Base-by-base conservation (phyloP, 169 alveolate genomes). In the Plasmodium reichenowi region DNA sequence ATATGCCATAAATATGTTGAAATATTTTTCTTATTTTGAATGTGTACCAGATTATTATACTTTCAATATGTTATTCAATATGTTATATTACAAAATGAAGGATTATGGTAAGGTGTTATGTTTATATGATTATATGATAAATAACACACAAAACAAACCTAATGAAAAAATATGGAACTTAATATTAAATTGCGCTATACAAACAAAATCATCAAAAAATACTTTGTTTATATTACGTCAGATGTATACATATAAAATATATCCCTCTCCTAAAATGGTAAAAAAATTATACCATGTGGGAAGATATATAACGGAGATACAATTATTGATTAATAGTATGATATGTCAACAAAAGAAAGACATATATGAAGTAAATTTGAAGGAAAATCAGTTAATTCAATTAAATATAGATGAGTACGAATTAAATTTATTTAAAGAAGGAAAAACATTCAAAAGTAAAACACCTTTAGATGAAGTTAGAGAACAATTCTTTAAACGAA, bases 1-100 rank as follows among this genome's bases (percentile, higher is more conserved):
- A 59, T 94, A 94, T 50, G 97, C 97, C 0, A 50, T 96, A 48
- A 96, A 95, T 59, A 93, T 95, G 94, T 92, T 95, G 6, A 90
- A 91, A 15, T 93, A 94, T 72, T 95, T 78, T 72, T 60, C 92
- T 5, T 64, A 50, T n/a, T 93, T 96, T 43, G 76, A 87, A 6
- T 93, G 87, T 29, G 26, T 56, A 13, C 95, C 95, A 1, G 92
- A 72, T 26, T 64, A 32, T 1, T 74, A 48, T 15, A 93, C 95
- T 22, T 93, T 88, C 80, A 67, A 58, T 45, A 59, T 59, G 29
- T 54, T 93, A 59, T 85, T 73, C 26, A 88, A 80, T 45, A 32
- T 93, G 89, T 68, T 85, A 17, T 88, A 72, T 12, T 75, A 38
- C 59, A 56, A 88, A 50, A n/a, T 74, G 67, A 88, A 88, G 32